phyloP scores from a whole-genome alignment of 345 rosid species.

The Gossypium turneri region DNA sequence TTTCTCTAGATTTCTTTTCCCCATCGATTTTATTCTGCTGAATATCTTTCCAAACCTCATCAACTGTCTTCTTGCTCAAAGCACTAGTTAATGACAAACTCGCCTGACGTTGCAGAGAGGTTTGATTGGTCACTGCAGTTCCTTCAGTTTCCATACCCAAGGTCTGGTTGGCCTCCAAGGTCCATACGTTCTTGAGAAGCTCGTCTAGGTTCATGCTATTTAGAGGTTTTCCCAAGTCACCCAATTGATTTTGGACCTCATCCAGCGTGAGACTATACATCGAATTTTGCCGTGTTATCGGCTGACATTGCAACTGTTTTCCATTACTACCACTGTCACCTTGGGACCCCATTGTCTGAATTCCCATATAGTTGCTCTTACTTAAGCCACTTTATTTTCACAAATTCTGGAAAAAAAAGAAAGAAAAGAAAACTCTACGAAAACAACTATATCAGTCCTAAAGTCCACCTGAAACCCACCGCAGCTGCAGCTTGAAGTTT shows the following conservation, averaged over 20 bases:
- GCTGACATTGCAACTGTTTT: conserved; percentile 59
- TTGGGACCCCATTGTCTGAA: conserved; percentile 52
- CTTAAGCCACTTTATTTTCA: not conserved
- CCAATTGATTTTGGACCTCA: conserved; percentile 88
- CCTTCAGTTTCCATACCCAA: conserved; percentile 41
- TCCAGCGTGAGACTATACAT: conserved; percentile 84
- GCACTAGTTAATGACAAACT: conserved; percentile 59
- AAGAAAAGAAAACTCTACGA: not conserved
- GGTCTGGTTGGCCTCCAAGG: conserved; percentile 73
- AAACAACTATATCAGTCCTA: not conserved
- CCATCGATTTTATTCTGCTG: conserved; percentile 61
- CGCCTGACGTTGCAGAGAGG: conserved; percentile 60
- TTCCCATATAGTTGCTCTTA: conserved; percentile 18
- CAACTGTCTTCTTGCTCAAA: conserved; percentile 88
- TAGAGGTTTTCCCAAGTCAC: conserved; percentile 81
- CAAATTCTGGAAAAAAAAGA: not conserved
- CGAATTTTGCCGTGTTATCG: conserved; percentile 64
- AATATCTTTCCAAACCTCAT: conserved; percentile 96
- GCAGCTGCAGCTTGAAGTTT: not conserved
- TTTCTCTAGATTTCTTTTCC: conserved; percentile 57
- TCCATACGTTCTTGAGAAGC: conserved; percentile 81
- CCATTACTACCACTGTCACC: conserved; percentile 50
- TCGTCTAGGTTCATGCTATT: conserved; percentile 92
- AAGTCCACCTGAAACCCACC: not conserved
- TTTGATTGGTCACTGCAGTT: conserved; percentile 32